Percentiles rank a stretch among this genome's conserved stretches.
These are phyloP conservation scores for Xylaria bambusicola DNA, from an alignment of 495 filamentous ascomycete genomes.

Conservation along the genomic window DNA sequence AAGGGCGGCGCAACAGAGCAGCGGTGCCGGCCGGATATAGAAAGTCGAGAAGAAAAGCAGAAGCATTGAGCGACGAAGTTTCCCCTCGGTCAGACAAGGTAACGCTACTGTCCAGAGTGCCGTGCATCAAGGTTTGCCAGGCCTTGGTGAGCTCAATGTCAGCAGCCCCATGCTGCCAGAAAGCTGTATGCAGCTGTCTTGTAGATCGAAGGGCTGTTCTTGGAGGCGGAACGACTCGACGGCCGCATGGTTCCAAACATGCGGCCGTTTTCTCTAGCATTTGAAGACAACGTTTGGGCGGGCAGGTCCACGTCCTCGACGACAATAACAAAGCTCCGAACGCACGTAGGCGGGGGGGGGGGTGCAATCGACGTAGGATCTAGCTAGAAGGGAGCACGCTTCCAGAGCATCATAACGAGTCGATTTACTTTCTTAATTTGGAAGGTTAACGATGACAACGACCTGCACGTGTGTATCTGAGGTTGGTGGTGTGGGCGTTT, in stretches of 20 bases:
- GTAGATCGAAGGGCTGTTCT: constrained; percentile 56
- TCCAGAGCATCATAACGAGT: neutral
- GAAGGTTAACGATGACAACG: too few relatives aligned
- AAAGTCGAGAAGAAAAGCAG: constrained; percentile 60
- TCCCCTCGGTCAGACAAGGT: constrained; percentile 19
- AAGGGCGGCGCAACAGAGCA: constrained; percentile 47
- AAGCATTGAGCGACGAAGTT: constrained; percentile 36
- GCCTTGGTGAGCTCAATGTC: constrained; percentile 56
- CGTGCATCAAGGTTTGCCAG: constrained; percentile 46
- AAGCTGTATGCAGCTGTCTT: constrained; percentile 62
- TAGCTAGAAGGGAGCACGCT: neutral
- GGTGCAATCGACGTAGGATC: neutral
- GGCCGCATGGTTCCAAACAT: constrained; percentile 75
- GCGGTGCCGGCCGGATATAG: constrained; percentile 60
- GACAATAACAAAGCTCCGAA: neutral
- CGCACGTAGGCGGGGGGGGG: neutral
- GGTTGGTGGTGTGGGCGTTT: too few relatives aligned
- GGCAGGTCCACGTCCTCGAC: neutral
- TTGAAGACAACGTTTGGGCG: constrained; percentile 24
- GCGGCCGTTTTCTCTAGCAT: constrained; percentile 86
- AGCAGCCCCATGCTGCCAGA: constrained; percentile 66
- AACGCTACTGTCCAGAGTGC: constrained; percentile 22
- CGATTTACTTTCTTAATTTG: neutral
- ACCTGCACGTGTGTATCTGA: too few relatives aligned
- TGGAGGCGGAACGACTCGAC: constrained; percentile 62